Percentiles rank a stretch among this genome's conserved stretches.
These are phyloP conservation scores for Oropetium thomaeum DNA, from an alignment of 176 grass and related monocot species.

Conservation along the genomic window DNA sequence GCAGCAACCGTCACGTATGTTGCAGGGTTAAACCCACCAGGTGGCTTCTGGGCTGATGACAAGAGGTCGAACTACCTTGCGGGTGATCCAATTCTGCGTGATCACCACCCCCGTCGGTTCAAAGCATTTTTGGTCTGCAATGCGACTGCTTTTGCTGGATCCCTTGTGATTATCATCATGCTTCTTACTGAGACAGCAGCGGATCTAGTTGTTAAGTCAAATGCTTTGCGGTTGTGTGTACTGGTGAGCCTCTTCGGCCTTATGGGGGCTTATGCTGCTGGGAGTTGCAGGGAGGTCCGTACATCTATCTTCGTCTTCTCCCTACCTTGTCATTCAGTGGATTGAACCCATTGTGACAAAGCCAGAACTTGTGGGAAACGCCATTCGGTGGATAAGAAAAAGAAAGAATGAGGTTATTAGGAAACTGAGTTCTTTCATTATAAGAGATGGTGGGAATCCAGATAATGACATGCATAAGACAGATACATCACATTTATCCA, in stretches of 20 bases:
- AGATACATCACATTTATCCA: not conserved
- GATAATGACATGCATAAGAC: not conserved
- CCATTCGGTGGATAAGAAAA: not conserved
- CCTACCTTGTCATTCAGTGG: slow-evolving; percentile 31
- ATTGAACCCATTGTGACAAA: slow-evolving; percentile 15
- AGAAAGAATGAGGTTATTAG: not conserved
- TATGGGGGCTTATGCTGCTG: slow-evolving; percentile 42
- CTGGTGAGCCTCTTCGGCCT: slow-evolving; percentile 41
- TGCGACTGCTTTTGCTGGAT: slow-evolving; percentile 39
- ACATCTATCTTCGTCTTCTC: slow-evolving; percentile 42
- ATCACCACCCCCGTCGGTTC: slow-evolving; percentile 36
- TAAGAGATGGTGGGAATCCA: not conserved
- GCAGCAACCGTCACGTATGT: slow-evolving; percentile 35
- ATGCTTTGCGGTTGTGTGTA: slow-evolving; percentile 41
- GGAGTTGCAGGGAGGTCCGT: slow-evolving; percentile 41
- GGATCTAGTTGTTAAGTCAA: slow-evolving; percentile 40
- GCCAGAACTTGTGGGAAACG: not conserved
- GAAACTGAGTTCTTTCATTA: slow-evolving; percentile 5
- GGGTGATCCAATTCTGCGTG: slow-evolving; percentile 33
- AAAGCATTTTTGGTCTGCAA: slow-evolving; percentile 46
- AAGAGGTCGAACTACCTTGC: not conserved
- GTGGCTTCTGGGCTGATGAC: slow-evolving; percentile 41
- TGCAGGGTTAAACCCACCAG: slow-evolving; percentile 39
- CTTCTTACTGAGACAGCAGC: slow-evolving; percentile 31
- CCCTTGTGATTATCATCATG: slow-evolving; percentile 47